Conservation (phyloP, 495 filamentous ascomycete genomes). For the Durotheca rogersii region DNA sequence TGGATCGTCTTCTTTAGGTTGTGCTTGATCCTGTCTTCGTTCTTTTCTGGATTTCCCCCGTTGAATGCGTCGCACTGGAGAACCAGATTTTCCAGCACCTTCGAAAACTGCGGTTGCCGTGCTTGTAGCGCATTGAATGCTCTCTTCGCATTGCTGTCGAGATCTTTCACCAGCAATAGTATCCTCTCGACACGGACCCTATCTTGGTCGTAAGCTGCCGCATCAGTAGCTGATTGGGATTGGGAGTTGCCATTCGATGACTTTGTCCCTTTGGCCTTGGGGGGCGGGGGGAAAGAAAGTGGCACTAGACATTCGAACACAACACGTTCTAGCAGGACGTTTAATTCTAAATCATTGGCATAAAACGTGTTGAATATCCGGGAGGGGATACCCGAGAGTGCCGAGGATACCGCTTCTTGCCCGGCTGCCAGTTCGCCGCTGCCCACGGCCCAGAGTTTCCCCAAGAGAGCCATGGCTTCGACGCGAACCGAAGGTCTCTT, state of each 20-base stretch:
- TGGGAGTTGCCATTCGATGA: constrained; percentile 61
- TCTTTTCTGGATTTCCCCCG: constrained; percentile 76
- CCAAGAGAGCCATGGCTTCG: constrained; percentile 81
- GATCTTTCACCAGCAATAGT: constrained; percentile 71
- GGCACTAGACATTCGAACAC: constrained; percentile 84
- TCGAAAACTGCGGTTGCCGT: constrained; percentile 68
- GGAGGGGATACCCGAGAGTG: constrained; percentile 76
- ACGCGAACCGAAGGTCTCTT: constrained; percentile 76
- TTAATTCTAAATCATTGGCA: constrained; percentile 85
- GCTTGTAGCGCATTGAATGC: constrained; percentile 87
- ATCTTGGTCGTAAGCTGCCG: constrained; percentile 65
- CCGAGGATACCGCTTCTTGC: constrained; percentile 68
- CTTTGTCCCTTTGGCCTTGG: constrained; percentile 61
- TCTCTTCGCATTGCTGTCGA: constrained; percentile 76
- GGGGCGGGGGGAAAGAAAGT: constrained; percentile 77
- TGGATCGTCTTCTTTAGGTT: constrained; percentile 66
- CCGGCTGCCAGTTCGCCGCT: constrained; percentile 81
- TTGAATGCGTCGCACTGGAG: constrained; percentile 83
- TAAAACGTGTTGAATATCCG: constrained; percentile 88
- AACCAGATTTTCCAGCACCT: constrained; percentile 69
- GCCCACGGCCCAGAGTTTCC: constrained; percentile 87
- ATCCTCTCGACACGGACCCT: constrained; percentile 83
- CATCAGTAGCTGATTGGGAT: constrained; percentile 44
- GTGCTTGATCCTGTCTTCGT: constrained; percentile 65
- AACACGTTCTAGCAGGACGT: constrained; percentile 79